Evolutionary conservation across 768 basidiomycete genomes (phyloP), one percentile per base, ranked within the genome.

Genomic region (Stropharia rugosoannulata): DNA sequence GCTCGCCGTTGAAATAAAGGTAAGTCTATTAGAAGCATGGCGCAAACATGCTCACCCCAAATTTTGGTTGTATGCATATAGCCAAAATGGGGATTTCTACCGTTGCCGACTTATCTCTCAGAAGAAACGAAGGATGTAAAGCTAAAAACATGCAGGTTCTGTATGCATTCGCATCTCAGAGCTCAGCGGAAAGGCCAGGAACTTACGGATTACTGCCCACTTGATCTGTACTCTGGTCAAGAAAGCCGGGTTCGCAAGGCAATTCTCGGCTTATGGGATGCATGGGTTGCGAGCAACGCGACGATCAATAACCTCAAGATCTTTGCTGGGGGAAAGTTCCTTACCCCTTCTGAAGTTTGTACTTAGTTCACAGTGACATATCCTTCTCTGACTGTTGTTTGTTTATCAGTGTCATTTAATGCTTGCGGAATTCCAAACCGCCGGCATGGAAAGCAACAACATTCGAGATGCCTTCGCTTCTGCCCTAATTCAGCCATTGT

Each of bases 81-180:
- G 96, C 96, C 96, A 32, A 99, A 99, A 77, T 99, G 96, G 95
- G 93, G 86, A 3, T 97, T 99, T 70, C 71, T 98, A 38, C 94
- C 96, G 2, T 78, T 75, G 32, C 65, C 79, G 5, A 60, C 64
- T 2, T 79, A 87, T 69, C 75, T 95, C 37, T 88, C 93, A 5
- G 62, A 75, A 3, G 70, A 73, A 38, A 89, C 86, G 1, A 75
- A 69, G 12, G 56, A 64, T 1, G 70, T 84, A 61, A 98, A 98
- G 76, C 76, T 76, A 6, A 72, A 70, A 38, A 87, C 89, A 13
- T 96, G 95, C 74, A 82, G 96, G 59, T 95, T 93, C 69, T 95
- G 93, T 68, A 90, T 98, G 88, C 93, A 98, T 68, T 76, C 84
- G 1, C 76, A 82, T 56, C 65, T 85, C 64, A 84, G 76, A 66